A percentile compares a stretch with the other conserved stretches of the same genome.
Evolutionary conservation across 371 early-diverging fungal genomes (phyloP).

Genomic region (Mucor saturninus): DNA sequence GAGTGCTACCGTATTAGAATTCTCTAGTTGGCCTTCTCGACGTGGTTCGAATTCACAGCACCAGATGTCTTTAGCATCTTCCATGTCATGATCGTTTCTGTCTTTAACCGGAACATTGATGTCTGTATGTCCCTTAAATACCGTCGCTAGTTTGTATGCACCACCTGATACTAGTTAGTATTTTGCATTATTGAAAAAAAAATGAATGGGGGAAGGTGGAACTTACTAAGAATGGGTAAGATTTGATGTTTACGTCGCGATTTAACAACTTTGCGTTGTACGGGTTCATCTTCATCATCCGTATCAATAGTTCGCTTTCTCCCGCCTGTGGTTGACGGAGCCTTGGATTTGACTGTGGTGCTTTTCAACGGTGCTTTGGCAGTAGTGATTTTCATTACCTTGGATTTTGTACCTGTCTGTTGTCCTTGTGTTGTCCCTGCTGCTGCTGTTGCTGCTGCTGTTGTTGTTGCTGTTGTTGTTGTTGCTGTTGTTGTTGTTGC

Average conservation of each 20-base stretch:
- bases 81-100: slow-evolving; percentile 13
- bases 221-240: slow-evolving; percentile 6
- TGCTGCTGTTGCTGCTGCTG: not conserved
- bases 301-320: not conserved
- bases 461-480: not conserved
- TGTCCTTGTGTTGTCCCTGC: too few species aligned
- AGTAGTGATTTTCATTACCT: too few species aligned
- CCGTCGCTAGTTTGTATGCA: slow-evolving; percentile 14
- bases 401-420: too few species aligned
- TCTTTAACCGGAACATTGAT: slow-evolving; percentile 20
- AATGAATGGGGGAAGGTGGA: not conserved
- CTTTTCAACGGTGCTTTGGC: too few species aligned
- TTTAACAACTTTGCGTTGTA: not conserved
- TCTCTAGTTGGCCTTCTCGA: not conserved
- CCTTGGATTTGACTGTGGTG: too few species aligned
- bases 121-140: slow-evolving; percentile 29
- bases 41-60: slow-evolving; percentile 47
- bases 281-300: not conserved
- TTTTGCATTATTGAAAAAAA: not conserved
- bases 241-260: not conserved
- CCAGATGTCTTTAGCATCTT: slow-evolving; percentile 39
- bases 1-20: slow-evolving; percentile 34
- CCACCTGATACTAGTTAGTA: not conserved
- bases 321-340: not conserved
- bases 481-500: not conserved